A percentile compares a stretch with the other conserved stretches of the same genome.
phyloP scores from a whole-genome alignment of 352 stramenopile species.

The Globisporangium mamillatum region DNA sequence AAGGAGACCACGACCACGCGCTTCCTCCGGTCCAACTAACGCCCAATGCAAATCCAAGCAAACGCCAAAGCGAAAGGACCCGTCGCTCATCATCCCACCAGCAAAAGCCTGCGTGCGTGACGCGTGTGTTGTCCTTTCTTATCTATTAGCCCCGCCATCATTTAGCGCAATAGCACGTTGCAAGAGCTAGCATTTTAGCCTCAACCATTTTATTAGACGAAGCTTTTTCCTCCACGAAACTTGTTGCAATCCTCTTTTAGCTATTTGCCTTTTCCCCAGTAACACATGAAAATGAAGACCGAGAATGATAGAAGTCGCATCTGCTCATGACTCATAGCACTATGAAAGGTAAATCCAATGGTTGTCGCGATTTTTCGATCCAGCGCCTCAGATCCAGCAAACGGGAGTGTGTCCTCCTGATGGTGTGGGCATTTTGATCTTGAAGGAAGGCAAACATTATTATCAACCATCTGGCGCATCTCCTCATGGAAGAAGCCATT shows the following conservation, averaged over 20 bases:
- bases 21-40: slow-evolving; percentile 14
- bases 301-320: too few species aligned
- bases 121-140: not conserved
- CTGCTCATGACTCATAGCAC: too few species aligned
- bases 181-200: not conserved
- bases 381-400: too few species aligned
- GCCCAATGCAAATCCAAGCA: not conserved
- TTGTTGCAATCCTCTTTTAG: not conserved
- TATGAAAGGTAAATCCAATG: too few species aligned
- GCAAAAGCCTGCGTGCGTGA: not conserved
- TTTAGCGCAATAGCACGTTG: not conserved
- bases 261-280: too few species aligned
- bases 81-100: not conserved
- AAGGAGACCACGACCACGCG: slow-evolving; percentile 18
- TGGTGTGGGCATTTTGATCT: too few species aligned
- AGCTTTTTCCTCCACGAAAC: not conserved
- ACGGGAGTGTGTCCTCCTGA: too few species aligned
- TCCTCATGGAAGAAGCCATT: too few species aligned
- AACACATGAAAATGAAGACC: too few species aligned
- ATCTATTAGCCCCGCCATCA: slow-evolving; percentile 5
- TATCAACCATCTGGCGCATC: too few species aligned
- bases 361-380: too few species aligned
- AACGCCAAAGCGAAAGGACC: not conserved
- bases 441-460: too few species aligned
- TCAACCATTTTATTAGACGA: slow-evolving; percentile 5